phyloP scores from a whole-genome alignment of 805 yeast genomes.

The Clavispora fructus region DNA sequence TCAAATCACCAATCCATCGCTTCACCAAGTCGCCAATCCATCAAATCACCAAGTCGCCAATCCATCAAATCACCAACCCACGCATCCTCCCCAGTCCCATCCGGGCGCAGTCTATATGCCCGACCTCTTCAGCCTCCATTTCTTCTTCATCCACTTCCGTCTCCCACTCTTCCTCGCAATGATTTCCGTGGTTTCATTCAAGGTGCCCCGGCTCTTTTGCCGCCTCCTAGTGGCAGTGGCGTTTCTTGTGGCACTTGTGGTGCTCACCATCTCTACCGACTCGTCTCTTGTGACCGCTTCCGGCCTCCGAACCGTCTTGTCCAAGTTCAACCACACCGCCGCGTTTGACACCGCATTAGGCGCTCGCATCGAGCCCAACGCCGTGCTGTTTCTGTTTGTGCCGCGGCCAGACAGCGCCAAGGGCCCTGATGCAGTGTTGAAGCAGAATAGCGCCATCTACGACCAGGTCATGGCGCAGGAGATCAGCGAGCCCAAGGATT shows the following conservation, averaged over 20 bases:
- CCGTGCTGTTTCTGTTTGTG: conserved; percentile 30
- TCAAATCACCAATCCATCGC: no score
- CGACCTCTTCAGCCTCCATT: no score
- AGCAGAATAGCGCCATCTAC: conserved; percentile 35
- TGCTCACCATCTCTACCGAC: not conserved
- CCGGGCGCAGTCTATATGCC: not conserved
- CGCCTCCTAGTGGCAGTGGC: conserved; percentile 6
- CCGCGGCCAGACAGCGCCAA: conserved; percentile 26
- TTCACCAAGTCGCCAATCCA: no score
- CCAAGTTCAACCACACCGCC: not conserved
- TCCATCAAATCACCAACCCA: no score
- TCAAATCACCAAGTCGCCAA: not conserved
- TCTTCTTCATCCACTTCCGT: no score
- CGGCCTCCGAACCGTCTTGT: not conserved
- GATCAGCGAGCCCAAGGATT: conserved; percentile 47
- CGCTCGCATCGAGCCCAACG: conserved; percentile 15
- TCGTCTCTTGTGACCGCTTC: not conserved
- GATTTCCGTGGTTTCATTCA: conserved; percentile 7
- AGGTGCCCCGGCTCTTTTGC: conserved; percentile 5
- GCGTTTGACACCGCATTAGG: not conserved
- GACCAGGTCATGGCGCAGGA: conserved; percentile 27
- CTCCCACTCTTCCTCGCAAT: not conserved
- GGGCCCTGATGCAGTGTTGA: conserved; percentile 27
- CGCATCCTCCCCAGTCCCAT: no score
- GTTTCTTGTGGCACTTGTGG: not conserved